A percentile compares a stretch with the other conserved stretches of the same genome.
Evolutionary conservation across 768 basidiomycete species (phyloP).

Genomic region (Panellus pusillus): DNA sequence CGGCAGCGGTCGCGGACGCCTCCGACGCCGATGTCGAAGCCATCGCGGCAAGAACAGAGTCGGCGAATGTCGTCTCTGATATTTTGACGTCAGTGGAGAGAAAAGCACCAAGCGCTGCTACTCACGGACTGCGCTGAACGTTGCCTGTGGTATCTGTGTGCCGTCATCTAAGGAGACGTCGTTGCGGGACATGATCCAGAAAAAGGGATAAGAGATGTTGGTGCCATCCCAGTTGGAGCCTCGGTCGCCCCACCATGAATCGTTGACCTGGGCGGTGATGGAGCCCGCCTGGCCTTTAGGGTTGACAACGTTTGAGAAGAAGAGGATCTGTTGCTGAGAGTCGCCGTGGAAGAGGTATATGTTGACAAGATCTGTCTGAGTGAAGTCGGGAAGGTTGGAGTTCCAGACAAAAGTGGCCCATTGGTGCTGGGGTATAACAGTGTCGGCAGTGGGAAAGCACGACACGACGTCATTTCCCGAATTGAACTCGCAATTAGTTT

Average conservation of each 20-base stretch:
- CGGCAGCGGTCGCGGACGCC: constrained; percentile 30
- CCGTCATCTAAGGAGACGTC: constrained; percentile 52
- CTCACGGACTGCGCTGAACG: constrained; percentile 80
- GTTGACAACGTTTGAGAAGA: constrained; percentile 41
- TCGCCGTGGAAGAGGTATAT: constrained; percentile 79
- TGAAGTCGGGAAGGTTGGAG: constrained; percentile 63
- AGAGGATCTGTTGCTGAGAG: constrained; percentile 50
- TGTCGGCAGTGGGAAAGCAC: constrained; percentile 66
- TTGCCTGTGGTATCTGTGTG: constrained; percentile 63
- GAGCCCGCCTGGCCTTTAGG: constrained; percentile 56
- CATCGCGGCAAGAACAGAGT: constrained; percentile 62
- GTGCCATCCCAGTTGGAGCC: constrained; percentile 50
- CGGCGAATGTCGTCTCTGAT: constrained; percentile 74
- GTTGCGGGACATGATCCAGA: constrained; percentile 72
- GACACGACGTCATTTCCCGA: constrained; percentile 75
- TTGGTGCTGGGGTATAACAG: constrained; percentile 66
- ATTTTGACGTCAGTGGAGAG: constrained; percentile 13
- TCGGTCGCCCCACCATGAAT: constrained; percentile 67
- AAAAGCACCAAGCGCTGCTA: constrained; percentile 26
- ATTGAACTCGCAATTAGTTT: constrained; percentile 47
- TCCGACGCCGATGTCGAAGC: constrained; percentile 42
- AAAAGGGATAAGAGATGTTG: constrained; percentile 68
- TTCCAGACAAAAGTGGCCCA: constrained; percentile 86
- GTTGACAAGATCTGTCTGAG: constrained; percentile 64
- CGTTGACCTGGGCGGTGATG: constrained; percentile 59